These are phyloP conservation scores for Starmerella ratchasimensis DNA, from an alignment of 805 yeast genomes.

Conservation along the genomic window DNA sequence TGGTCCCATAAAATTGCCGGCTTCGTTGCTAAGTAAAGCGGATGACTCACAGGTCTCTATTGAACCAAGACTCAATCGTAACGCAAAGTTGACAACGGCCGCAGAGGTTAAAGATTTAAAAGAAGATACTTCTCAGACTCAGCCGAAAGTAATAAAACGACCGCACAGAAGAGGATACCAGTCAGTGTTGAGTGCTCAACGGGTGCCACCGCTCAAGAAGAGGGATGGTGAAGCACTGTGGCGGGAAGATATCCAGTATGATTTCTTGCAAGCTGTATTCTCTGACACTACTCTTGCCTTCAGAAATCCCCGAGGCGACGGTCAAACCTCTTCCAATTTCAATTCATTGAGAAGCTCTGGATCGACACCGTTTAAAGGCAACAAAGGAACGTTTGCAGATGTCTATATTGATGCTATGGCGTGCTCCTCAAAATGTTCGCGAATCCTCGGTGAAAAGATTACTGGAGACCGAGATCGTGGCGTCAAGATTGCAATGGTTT, in stretches of 20 bases:
- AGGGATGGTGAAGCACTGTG: conserved; percentile 86
- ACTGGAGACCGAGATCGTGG: conserved; percentile 48
- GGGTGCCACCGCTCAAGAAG: conserved; percentile 47
- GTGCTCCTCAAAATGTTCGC: conserved; percentile 69
- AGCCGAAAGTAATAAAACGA: too few species aligned
- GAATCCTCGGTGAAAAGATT: conserved; percentile 65
- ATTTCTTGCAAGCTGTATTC: conserved; percentile 53
- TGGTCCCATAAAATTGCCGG: too few species aligned
- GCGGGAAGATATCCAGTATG: conserved; percentile 77
- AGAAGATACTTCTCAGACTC: too few species aligned
- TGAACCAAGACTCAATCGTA: too few species aligned
- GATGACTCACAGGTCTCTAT: too few species aligned
- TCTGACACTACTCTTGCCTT: conserved; percentile 52
- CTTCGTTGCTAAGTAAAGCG: too few species aligned
- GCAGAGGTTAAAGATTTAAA: too few species aligned
- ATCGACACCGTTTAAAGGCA: too few species aligned
- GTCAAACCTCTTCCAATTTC: too few species aligned
- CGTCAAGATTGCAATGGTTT: conserved; percentile 62
- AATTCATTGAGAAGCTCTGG: too few species aligned
- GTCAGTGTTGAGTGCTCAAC: conserved; percentile 23
- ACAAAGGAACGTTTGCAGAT: conserved; percentile 58
- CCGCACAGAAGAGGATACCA: conserved; percentile 19
- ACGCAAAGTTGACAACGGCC: too few species aligned
- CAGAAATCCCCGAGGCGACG: conserved; percentile 30
- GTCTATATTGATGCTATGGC: conserved; percentile 71